Base-by-base conservation (phyloP, 1,284 basidiomycete species). In the Filobasidium uniguttulatum region DNA sequence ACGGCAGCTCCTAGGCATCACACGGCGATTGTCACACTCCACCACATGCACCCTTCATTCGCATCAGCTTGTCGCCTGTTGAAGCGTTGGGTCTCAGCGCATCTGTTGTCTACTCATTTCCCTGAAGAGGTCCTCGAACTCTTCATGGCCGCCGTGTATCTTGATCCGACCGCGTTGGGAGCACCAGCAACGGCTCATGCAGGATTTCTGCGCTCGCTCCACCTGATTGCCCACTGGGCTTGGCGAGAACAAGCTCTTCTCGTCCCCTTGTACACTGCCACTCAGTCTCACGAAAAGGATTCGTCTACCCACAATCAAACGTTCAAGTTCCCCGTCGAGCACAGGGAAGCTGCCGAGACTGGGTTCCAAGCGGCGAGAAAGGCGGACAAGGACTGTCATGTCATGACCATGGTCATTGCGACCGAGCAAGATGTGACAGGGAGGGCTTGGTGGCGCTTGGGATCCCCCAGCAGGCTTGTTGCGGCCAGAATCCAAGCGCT, bases 21-120 rank as follows among this genome's bases (percentile, higher is more conserved):
- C 64, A 77, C 82, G 1, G 83, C 83, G 1, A 75, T 97, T 30
- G 77, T 82, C 1, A 78, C 83, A 2, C 72, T 98, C 31, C 80
- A 80, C 46, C 87, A 94, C 63, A 79, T 79, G 41, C 84, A 80
- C 62, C 71, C 81, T 0, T 83, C 87, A 5, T 94, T 82, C 63
- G 75, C 86, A 2, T 81, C 82, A 5, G 90, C 90, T 0, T 82
- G 85, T 19, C 76, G 94, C 25, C 74, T 98, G 20, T 77, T 86
- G 35, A 93, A 97, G 70, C 78, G 94, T 45, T 99, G 94, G 94
- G 71, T 97, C 43, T 78, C 83, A 0, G 74, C 82, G 1, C 94
- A 98, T 67, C 86, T 93, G 83, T 76, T 97, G 20, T 73, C 86
- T 15, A 71, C 75, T 1, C 81, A 87, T 57, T 70, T 91, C 36